These are phyloP conservation scores for Lathyrus aphaca DNA, from an alignment of 306 rosid genomes.

Conservation along the genomic window DNA sequence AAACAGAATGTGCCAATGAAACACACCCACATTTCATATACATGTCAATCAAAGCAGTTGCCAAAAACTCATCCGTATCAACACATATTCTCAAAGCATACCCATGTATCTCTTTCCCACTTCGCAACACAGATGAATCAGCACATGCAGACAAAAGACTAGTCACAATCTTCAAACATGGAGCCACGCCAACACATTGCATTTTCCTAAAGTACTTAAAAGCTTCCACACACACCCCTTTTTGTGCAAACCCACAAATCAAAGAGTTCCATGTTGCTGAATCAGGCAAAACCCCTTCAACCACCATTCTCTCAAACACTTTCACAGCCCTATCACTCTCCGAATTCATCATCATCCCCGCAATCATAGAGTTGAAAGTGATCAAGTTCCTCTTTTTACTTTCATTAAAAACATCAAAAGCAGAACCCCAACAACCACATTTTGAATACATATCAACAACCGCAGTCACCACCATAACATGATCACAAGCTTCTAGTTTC, in stretches of 20 bases:
- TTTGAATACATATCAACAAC: conserved; percentile 74
- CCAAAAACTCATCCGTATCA: conserved; percentile 54
- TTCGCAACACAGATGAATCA: conserved; percentile 50
- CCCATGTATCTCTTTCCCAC: conserved; percentile 72
- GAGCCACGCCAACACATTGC: conserved; percentile 51
- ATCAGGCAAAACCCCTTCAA: conserved; percentile 64
- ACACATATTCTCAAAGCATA: conserved; percentile 48
- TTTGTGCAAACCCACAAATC: conserved; percentile 64
- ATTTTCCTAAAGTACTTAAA: conserved; percentile 62
- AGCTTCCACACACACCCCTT: conserved; percentile 54
- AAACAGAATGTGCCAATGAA: conserved; percentile 54
- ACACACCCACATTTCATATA: conserved; percentile 74
- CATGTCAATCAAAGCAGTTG: conserved; percentile 66
- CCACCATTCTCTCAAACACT: conserved; percentile 50
- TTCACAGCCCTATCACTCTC: conserved; percentile 54
- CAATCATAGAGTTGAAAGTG: conserved; percentile 73
- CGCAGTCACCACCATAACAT: conserved; percentile 58
- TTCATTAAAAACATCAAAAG: conserved; percentile 46
- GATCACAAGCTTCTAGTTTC: conserved; percentile 43
- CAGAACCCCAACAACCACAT: conserved; percentile 64
- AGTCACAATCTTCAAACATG: conserved; percentile 60
- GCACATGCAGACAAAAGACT: conserved; percentile 67
- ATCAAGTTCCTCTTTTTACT: conserved; percentile 53
- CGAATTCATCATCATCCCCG: conserved; percentile 68
- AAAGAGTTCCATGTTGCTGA: conserved; percentile 77